Percentiles rank a stretch among this genome's conserved stretches.
Evolutionary conservation across 1,284 basidiomycete genomes (phyloP).

Genomic region (Trichosporon asahii): DNA sequence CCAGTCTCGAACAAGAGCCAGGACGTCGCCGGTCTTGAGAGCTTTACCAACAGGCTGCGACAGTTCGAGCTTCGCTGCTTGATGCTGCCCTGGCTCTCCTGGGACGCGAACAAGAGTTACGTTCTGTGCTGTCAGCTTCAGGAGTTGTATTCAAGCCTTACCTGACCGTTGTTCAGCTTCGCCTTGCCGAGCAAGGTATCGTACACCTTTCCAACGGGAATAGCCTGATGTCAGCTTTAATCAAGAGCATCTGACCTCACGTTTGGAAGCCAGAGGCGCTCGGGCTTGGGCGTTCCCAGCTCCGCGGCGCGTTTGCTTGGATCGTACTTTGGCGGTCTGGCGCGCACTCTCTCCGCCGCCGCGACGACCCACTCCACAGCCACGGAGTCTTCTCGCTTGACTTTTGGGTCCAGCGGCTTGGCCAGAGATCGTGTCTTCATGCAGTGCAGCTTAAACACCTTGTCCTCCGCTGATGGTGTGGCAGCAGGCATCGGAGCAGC

Average conservation of each 20-base stretch:
- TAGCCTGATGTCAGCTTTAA: no score
- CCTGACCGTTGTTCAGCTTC: constrained; percentile 17
- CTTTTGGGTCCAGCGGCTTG: constrained; percentile 27
- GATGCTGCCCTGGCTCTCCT: constrained; percentile 14
- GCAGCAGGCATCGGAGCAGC: background rate
- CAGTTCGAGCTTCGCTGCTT: constrained; percentile 18
- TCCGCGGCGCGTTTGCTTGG: constrained; percentile 17
- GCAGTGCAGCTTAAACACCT: constrained; percentile 40
- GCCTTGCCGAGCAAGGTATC: constrained; percentile 26
- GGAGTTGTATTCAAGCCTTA: background rate
- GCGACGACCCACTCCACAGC: constrained; percentile 40
- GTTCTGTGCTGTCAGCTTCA: constrained; percentile 21
- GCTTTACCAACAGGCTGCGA: constrained; percentile 22
- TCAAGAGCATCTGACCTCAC: constrained; percentile 25
- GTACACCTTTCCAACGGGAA: constrained; percentile 27
- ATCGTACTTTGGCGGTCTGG: constrained; percentile 18
- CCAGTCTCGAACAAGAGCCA: constrained; percentile 29
- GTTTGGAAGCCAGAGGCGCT: constrained; percentile 29
- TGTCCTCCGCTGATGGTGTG: constrained; percentile 24
- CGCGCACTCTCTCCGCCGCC: constrained; percentile 14
- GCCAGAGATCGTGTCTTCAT: constrained; percentile 36
- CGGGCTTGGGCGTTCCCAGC: constrained; percentile 13
- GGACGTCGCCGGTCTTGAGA: constrained; percentile 27
- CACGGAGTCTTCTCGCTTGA: constrained; percentile 18
- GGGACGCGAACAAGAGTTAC: constrained; percentile 24